Evolutionary conservation across 2,329 filamentous ascomycete species (phyloP).

Genomic region (Lojkania enalia): DNA sequence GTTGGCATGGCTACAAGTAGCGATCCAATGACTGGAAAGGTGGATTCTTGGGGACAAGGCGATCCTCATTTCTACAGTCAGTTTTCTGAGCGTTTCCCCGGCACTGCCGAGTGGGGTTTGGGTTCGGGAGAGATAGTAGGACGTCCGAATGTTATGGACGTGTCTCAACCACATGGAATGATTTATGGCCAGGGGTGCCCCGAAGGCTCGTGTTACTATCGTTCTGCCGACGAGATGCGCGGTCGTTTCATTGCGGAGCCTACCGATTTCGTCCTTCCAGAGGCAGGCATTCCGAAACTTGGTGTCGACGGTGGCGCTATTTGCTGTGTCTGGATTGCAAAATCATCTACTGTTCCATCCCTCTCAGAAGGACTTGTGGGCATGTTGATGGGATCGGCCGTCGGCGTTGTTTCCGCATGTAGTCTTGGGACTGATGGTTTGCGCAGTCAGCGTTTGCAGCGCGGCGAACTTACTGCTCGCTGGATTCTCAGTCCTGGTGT

Average conservation of each 20-base stretch:
- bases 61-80: slow-evolving; percentile 76
- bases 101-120: slow-evolving; percentile 74
- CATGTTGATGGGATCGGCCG: slow-evolving; percentile 80
- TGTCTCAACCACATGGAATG: slow-evolving; percentile 83
- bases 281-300: slow-evolving; percentile 76
- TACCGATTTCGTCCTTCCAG: slow-evolving; percentile 62
- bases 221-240: slow-evolving; percentile 71
- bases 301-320: slow-evolving; percentile 71
- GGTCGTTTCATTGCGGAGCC: slow-evolving; percentile 73
- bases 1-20: slow-evolving; percentile 77
- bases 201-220: slow-evolving; percentile 78
- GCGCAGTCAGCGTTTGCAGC: slow-evolving; percentile 64
- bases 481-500: slow-evolving; percentile 93
- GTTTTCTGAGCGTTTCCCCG: slow-evolving; percentile 75
- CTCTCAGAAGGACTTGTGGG: slow-evolving; percentile 78
- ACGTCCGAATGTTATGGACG: slow-evolving; percentile 83
- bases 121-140: slow-evolving; percentile 76
- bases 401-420: slow-evolving; percentile 81
- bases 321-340: slow-evolving; percentile 86
- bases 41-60: slow-evolving; percentile 79
- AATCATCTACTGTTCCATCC: slow-evolving; percentile 70
- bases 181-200: slow-evolving; percentile 85
- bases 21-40: slow-evolving; percentile 74
- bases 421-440: slow-evolving; percentile 66
- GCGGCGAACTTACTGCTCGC: slow-evolving; percentile 78